These are phyloP conservation scores for Colletotrichum ledebouriae DNA, from an alignment of 2,329 filamentous ascomycete genomes.

Conservation along the genomic window DNA sequence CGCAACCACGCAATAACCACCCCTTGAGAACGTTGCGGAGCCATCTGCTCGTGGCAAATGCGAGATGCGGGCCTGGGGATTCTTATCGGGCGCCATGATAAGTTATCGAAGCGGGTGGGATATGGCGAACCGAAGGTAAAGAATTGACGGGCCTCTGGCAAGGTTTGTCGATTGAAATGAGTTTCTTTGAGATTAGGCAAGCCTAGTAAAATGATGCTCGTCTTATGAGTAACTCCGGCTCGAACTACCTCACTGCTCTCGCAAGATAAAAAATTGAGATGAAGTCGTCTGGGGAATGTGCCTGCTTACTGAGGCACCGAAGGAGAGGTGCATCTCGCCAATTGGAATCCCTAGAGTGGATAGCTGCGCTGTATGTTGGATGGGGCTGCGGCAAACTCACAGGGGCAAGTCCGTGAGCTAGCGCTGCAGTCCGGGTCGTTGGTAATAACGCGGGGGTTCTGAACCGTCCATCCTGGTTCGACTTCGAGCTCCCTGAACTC, in stretches of 20 bases:
- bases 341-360: no score
- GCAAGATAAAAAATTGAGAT: conserved; percentile 13
- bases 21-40: conserved; percentile 81
- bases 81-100: conserved; percentile 45
- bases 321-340: background rate
- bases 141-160: no score
- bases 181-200: no score
- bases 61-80: conserved; percentile 67
- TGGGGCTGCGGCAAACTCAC: no score
- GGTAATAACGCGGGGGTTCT: conserved; percentile 9
- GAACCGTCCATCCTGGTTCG: background rate
- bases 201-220: background rate
- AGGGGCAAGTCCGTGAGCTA: no score
- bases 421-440: no score
- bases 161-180: no score
- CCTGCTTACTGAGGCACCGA: conserved; percentile 21
- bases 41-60: conserved; percentile 81
- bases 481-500: background rate
- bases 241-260: background rate
- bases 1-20: conserved; percentile 84
- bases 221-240: background rate
- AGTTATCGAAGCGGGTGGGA: background rate
- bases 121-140: background rate
- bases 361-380: no score
- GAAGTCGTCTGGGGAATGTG: conserved; percentile 18